Evolutionary conservation across 495 filamentous ascomycete genomes (phyloP).

Genomic region (Aspergillus taichungensis): DNA sequence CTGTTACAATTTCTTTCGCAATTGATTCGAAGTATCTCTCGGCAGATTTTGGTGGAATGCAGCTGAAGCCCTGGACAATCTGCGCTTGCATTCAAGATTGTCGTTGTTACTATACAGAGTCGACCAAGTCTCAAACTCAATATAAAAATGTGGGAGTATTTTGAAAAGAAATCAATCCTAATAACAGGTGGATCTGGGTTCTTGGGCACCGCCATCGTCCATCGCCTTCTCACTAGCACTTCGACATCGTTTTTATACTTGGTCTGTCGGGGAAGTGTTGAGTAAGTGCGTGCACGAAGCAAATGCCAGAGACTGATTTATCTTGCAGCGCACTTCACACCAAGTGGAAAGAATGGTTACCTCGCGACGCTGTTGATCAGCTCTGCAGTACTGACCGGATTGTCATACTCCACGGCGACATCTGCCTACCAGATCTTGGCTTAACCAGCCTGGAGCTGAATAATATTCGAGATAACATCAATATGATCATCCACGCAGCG

Average conservation of each 20-base stretch:
- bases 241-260: constrained; percentile 3
- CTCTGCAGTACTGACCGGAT: not conserved
- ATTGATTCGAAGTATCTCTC: too few species aligned
- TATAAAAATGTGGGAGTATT: constrained; percentile 14
- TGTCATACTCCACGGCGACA: constrained; percentile 5
- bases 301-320: not conserved
- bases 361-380: not conserved
- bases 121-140: too few species aligned
- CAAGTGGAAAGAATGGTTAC: constrained; percentile 7
- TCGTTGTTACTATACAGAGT: too few species aligned
- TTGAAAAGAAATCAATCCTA: constrained; percentile 3
- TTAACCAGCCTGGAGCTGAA: not conserved
- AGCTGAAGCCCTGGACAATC: too few species aligned
- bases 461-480: not conserved
- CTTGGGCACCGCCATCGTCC: constrained; percentile 10
- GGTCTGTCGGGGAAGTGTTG: constrained; percentile 8
- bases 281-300: constrained; percentile 1
- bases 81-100: too few species aligned
- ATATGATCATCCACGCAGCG: constrained; percentile 16
- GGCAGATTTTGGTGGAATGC: too few species aligned
- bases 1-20: too few species aligned
- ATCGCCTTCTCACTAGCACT: constrained; percentile 2
- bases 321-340: not conserved
- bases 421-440: not conserved
- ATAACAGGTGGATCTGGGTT: constrained; percentile 15